Evolutionary conservation across 1,139 yeast species (phyloP), one percentile per base, ranked within the genome.

Genomic region (Arxiozyma telluris): DNA sequence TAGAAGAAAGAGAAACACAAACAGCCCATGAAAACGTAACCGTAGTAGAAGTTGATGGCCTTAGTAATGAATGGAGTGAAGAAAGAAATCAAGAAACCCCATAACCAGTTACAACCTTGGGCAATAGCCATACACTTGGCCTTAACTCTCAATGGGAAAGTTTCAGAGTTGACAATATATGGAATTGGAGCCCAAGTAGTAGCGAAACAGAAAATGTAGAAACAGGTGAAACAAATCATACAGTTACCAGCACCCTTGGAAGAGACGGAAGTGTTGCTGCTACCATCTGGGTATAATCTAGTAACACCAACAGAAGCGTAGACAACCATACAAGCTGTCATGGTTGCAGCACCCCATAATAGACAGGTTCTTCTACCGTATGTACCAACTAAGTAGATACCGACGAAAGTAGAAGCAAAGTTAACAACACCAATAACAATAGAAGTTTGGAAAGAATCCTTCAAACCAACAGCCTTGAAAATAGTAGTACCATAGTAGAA

Each of bases 121-220:
- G 91, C 86, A 58, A 86, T 71, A 58, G 88, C 82, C 83, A 85
- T 84, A 59, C 84, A 88, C 75, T 84, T 84, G 50, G 88, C 77
- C 73, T 87, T 82, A 66, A 85, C 81, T 73, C 90, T 80, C 62
- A 84, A 78, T 68, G 95, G 93, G 74, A 81, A 86, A 56, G 84
- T 76, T 73, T 87, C 95, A 41, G 91, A 80, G 53, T 81, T 79
- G 65, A 85, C 81, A 59, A 84, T 83, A 74, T 76, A 87, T 52
- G 55, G 54, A 41, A 55, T 46, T 45, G 57, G 57, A 50, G 57
- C 57, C 57, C 95, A 87, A 23, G 93, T 81, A 54, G 84, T 76
- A 53, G 94, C 94, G 69, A 87, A 87, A 55, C 57, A 55, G 57
- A 84, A 83, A 60, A 87, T 83, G 77, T 78, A 87, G 68, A 86